These are phyloP conservation scores for Mycena albidolilacea DNA, from an alignment of 768 basidiomycete species.

Conservation along the genomic window DNA sequence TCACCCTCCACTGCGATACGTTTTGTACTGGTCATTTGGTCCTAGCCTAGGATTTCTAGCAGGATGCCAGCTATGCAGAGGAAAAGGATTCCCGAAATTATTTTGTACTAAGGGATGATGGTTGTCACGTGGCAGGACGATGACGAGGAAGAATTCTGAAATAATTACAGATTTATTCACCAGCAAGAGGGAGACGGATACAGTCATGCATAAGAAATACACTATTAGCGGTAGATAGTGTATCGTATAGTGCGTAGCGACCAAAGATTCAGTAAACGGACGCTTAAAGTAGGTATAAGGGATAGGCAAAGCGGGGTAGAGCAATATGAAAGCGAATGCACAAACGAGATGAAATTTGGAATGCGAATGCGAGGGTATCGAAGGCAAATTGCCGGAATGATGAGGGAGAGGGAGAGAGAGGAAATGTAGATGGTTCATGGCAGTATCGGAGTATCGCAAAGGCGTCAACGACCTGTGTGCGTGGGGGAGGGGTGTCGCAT, in stretches of 20 bases:
- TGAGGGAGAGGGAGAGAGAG: too few relatives aligned
- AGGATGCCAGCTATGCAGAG: conserved; percentile 11
- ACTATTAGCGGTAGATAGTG: neutral
- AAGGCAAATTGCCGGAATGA: too few relatives aligned
- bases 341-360: neutral
- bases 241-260: neutral
- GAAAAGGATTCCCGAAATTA: neutral
- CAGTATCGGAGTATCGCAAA: too few relatives aligned
- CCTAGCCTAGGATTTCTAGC: neutral
- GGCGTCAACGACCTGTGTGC: too few relatives aligned
- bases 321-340: neutral
- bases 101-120: neutral
- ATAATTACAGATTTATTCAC: too few relatives aligned
- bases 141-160: neutral
- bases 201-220: neutral
- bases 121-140: neutral
- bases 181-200: neutral
- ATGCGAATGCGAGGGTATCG: too few relatives aligned
- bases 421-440: too few relatives aligned
- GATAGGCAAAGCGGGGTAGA: neutral
- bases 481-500: too few relatives aligned
- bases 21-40: conserved; percentile 29
- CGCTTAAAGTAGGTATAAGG: neutral
- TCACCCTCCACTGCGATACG: conserved; percentile 36
- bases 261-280: neutral